Evolutionary conservation across 163 green algal species (phyloP).

Genomic region (Coccomyxa subellipsoidea): DNA sequence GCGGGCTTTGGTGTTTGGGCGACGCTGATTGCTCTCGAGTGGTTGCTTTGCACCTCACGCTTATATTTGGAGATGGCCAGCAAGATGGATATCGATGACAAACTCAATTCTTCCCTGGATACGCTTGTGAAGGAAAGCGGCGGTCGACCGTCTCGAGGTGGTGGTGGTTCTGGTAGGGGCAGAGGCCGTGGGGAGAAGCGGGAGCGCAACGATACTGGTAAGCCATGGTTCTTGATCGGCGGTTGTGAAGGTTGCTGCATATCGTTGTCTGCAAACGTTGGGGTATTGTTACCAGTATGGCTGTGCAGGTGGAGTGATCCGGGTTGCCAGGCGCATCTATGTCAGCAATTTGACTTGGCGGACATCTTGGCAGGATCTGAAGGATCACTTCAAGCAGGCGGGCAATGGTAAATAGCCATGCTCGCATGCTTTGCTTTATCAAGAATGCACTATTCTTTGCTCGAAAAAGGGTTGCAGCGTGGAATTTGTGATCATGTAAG

Average conservation of each 20-base stretch:
- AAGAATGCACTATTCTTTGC: background rate
- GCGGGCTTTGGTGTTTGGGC: no score
- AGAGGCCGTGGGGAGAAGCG: conserved; percentile 6
- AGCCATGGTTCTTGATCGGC: background rate
- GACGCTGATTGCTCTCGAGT: no score
- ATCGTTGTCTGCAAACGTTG: no score
- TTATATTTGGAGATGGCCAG: background rate
- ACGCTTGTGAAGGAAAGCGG: background rate
- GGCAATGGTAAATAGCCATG: conserved; percentile 7
- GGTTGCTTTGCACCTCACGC: no score
- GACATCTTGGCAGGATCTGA: conserved; percentile 22
- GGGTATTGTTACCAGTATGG: no score
- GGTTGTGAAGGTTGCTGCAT: background rate
- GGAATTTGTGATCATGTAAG: no score
- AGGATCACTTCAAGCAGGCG: conserved; percentile 66
- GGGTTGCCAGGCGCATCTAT: conserved; percentile 10
- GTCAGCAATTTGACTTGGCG: conserved; percentile 18
- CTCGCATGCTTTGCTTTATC: background rate
- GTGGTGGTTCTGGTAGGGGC: background rate
- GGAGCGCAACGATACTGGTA: conserved; percentile 2
- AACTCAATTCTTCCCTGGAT: conserved; percentile 5
- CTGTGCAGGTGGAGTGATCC: background rate
- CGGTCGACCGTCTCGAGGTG: background rate
- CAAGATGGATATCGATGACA: conserved; percentile 1
- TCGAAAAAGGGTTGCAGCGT: no score